Evolutionary conservation across 1,284 basidiomycete genomes (phyloP), one percentile per base, ranked within the genome.

Genomic region (Farysia itapuensis): DNA sequence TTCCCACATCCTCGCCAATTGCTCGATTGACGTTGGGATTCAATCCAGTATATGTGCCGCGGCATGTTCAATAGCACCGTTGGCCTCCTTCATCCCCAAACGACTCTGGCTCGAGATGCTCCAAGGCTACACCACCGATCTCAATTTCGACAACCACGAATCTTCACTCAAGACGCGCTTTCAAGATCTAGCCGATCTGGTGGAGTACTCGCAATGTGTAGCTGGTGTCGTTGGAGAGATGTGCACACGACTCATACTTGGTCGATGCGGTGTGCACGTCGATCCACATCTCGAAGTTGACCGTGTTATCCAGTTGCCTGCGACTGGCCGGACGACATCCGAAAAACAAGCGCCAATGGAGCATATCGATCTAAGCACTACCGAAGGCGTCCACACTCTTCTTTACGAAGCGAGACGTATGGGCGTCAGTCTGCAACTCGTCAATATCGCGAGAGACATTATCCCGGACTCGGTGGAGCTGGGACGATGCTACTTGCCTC

Each of bases 371-470:
- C 28, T 51, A 13, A 26, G 32, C 9, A 35, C 21, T 16, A 12
- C 39, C 4, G 18, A 31, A 11, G 43, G 51, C 19, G 20, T 59
- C 19, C 49, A 59, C 16, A 19, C 29, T 2, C 25, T 72, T 15
- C 43, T 72, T 8, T 51, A 56, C 43, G 44, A 72, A 16, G 69
- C 69, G 5, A 29, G 69, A 16, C 40, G 61, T 4, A 72, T 72
- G 67, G 69, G 69, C n/a, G 69, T 72, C 20, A 53, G 64, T 34
- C 46, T 72, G 16, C 69, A 72, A 44, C 50, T 72, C 12, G 58
- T 72, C 61, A 72, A 72, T 36, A 68, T 72, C 29, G 67, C 69
- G 3, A 50, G 69, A 24, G 69, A 72, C 26, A 53, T 70, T 6
- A 50, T 70, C 5, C 51, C 60, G 6, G 69, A 72, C 24, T 41